Percentiles rank a stretch among this genome's conserved stretches.
Evolutionary conservation across 495 filamentous ascomycete species (phyloP).

Genomic region (Tuber indicum): DNA sequence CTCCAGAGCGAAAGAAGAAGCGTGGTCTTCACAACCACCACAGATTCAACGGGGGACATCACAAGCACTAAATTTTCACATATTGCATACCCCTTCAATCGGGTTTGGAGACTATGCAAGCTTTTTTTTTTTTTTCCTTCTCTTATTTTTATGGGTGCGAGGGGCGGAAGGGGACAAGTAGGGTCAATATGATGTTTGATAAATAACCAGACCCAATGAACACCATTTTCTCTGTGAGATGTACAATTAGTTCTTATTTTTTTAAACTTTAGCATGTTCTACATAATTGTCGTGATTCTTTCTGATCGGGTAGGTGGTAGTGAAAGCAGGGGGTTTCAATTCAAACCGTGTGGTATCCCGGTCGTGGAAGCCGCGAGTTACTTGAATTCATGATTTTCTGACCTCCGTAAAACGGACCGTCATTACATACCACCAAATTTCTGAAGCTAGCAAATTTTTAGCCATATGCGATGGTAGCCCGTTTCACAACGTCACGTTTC

Average conservation of each 20-base stretch:
- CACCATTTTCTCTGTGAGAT: background rate
- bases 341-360: background rate
- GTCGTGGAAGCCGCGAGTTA: background rate
- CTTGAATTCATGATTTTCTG: too few relatives aligned
- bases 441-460: too few relatives aligned
- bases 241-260: background rate
- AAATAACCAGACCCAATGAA: background rate
- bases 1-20: background rate
- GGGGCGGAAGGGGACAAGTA: background rate
- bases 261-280: background rate
- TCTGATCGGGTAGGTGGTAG: background rate
- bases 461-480: too few relatives aligned
- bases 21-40: background rate
- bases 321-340: background rate
- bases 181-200: background rate
- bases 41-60: background rate
- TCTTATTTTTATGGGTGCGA: background rate
- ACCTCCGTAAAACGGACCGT: too few relatives aligned
- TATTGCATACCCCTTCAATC: background rate
- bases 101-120: background rate
- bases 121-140: background rate
- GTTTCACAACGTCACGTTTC: too few relatives aligned
- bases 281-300: background rate
- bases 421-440: too few relatives aligned
- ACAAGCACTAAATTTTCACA: background rate